phyloP scores from a whole-genome alignment of 2,329 filamentous ascomycete genomes.

The Balansia obtecta region DNA sequence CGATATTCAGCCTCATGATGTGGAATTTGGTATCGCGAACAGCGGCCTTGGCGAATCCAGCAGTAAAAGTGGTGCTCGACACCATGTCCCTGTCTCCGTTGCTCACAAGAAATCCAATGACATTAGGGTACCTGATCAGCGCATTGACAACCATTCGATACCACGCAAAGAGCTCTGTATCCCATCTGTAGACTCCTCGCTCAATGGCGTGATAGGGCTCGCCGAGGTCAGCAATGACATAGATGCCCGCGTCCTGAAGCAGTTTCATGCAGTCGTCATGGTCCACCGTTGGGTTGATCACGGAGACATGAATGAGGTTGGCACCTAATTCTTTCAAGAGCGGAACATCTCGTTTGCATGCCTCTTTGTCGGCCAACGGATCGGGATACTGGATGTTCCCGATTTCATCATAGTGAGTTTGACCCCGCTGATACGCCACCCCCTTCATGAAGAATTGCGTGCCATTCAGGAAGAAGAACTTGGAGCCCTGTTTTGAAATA shows the following conservation, averaged over 20 bases:
- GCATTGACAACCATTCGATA: conserved; percentile 78
- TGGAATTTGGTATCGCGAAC: conserved; percentile 92
- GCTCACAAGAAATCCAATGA: conserved; percentile 94
- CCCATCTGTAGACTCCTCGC: conserved; percentile 68
- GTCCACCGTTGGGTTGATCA: conserved; percentile 66
- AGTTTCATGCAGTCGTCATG: conserved; percentile 78
- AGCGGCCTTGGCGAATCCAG: conserved; percentile 92
- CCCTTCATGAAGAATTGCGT: conserved; percentile 67
- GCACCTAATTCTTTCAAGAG: conserved; percentile 66
- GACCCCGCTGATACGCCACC: conserved; percentile 86
- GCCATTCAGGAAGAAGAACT: conserved; percentile 77
- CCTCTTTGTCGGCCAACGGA: conserved; percentile 59
- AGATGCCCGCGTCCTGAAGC: conserved; percentile 78
- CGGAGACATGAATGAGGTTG: conserved; percentile 92
- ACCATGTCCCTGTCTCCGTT: conserved; percentile 90
- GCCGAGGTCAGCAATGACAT: conserved; percentile 83
- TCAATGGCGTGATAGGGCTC: conserved; percentile 76
- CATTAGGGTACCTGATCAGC: conserved; percentile 74
- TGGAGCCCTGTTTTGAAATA: conserved; percentile 42
- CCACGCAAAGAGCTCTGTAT: conserved; percentile 61
- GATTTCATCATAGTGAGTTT: conserved; percentile 37
- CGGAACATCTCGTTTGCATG: conserved; percentile 78
- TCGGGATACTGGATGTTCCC: conserved; percentile 55
- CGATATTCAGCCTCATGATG: conserved; percentile 67
- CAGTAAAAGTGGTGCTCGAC: conserved; percentile 79